Conservation (phyloP, 345 rosid species). For the Stellera chamaejasme region DNA sequence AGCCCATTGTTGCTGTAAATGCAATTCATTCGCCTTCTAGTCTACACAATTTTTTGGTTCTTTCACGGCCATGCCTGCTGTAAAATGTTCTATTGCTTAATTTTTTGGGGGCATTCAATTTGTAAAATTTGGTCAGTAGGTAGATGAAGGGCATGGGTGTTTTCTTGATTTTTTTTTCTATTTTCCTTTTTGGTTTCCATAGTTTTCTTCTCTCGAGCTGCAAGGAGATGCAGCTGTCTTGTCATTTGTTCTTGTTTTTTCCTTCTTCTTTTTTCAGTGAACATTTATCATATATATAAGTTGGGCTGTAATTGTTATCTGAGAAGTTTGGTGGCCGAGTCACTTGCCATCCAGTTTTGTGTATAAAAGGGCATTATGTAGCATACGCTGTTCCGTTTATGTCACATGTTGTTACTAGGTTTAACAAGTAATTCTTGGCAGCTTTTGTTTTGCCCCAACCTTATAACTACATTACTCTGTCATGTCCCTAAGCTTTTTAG, state of each 20-base stretch:
- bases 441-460: no score
- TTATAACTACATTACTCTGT: no score
- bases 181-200: background rate
- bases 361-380: no score
- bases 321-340: conserved; percentile 26
- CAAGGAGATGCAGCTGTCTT: conserved; percentile 12
- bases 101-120: conserved; percentile 19
- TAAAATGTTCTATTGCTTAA: conserved; percentile 31
- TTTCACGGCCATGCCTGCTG: conserved; percentile 15
- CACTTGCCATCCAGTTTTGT: conserved; percentile 25
- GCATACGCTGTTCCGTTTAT: no score
- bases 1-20: conserved; percentile 19
- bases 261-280: background rate
- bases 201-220: conserved; percentile 9
- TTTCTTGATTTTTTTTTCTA: conserved; percentile 9
- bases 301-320: conserved; percentile 5
- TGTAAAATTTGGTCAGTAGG: conserved; percentile 25
- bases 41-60: background rate
- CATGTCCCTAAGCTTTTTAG: no score
- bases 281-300: conserved; percentile 2
- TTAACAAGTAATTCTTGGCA: no score
- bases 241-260: conserved; percentile 6
- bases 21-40: conserved; percentile 14
- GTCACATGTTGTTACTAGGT: no score
- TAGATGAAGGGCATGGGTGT: conserved; percentile 18